Percentiles rank a stretch among this genome's conserved stretches.
These are phyloP conservation scores for Fusarium dlaminii DNA, from an alignment of 2,329 filamentous ascomycete genomes.

Conservation along the genomic window DNA sequence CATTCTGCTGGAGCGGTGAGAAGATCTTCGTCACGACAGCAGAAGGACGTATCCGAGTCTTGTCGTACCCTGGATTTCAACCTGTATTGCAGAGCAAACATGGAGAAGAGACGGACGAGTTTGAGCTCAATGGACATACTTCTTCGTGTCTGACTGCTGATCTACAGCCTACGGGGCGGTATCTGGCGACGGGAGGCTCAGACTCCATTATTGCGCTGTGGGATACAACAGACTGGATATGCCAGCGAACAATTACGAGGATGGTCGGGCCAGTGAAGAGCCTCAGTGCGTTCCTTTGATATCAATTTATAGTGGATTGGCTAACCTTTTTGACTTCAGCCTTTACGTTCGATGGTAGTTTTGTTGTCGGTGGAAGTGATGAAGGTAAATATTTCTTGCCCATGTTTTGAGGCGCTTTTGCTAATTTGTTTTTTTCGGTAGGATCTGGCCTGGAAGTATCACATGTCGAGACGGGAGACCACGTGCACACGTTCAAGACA, in stretches of 20 bases:
- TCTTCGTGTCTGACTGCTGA: conserved; percentile 75
- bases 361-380: conserved; percentile 77
- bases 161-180: conserved; percentile 75
- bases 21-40: conserved; percentile 77
- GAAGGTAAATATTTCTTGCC: conserved; percentile 60
- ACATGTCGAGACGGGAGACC: conserved; percentile 78
- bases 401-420: neutral
- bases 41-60: conserved; percentile 75
- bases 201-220: conserved; percentile 81
- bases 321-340: conserved; percentile 53
- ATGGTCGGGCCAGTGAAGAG: conserved; percentile 76
- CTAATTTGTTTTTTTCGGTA: conserved; percentile 36
- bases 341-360: conserved; percentile 82
- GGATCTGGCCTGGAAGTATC: conserved; percentile 73
- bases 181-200: conserved; percentile 77
- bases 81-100: conserved; percentile 62
- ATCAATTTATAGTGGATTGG: neutral
- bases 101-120: conserved; percentile 59
- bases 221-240: conserved; percentile 82
- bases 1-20: conserved; percentile 77
- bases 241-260: conserved; percentile 73
- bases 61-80: conserved; percentile 72
- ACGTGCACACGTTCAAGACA: conserved; percentile 77
- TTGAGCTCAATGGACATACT: conserved; percentile 76
- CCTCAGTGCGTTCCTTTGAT: conserved; percentile 62